A percentile compares a stretch with the other conserved stretches of the same genome.
phyloP scores from a whole-genome alignment of 345 rosid species.

The Heritiera fomes region DNA sequence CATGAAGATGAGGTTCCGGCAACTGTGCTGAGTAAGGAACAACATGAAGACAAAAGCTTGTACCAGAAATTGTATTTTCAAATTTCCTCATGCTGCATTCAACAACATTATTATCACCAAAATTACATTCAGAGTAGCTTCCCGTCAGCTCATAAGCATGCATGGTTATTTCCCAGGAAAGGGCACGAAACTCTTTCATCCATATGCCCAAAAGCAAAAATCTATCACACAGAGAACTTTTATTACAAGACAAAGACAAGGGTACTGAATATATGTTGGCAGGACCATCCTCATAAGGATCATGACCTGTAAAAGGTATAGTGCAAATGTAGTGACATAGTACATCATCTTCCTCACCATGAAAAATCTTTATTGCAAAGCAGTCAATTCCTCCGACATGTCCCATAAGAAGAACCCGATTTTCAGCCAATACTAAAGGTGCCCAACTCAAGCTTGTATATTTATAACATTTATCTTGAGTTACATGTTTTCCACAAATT shows the following conservation, averaged over 20 bases:
- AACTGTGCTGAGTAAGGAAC: conserved; percentile 56
- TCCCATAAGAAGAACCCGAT: conserved; percentile 65
- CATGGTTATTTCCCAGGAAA: conserved; percentile 70
- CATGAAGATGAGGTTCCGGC: conserved; percentile 57
- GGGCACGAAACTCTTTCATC: conserved; percentile 61
- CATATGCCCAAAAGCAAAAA: conserved; percentile 77
- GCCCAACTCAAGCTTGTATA: conserved; percentile 88
- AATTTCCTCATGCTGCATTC: conserved; percentile 42
- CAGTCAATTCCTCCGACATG: conserved; percentile 79
- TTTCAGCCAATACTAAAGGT: conserved; percentile 56
- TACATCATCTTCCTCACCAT: conserved; percentile 35
- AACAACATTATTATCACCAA: conserved; percentile 40
- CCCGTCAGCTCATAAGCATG: conserved; percentile 48
- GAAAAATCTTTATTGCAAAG: conserved; percentile 59
- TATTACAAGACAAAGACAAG: conserved; percentile 50
- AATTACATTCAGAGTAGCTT: conserved; percentile 47
- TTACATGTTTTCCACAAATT: conserved; percentile 54
- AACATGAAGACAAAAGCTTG: conserved; percentile 53
- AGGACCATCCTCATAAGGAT: conserved; percentile 56
- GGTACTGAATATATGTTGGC: conserved; percentile 57
- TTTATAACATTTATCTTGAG: conserved; percentile 37
- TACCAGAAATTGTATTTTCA: conserved; percentile 48
- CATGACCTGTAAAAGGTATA: conserved; percentile 53
- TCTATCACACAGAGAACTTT: conserved; percentile 45
- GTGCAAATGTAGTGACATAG: conserved; percentile 61